These are phyloP conservation scores for Protomyces arabidopsidicola DNA, from an alignment of 1,139 yeast species.

Conservation along the genomic window DNA sequence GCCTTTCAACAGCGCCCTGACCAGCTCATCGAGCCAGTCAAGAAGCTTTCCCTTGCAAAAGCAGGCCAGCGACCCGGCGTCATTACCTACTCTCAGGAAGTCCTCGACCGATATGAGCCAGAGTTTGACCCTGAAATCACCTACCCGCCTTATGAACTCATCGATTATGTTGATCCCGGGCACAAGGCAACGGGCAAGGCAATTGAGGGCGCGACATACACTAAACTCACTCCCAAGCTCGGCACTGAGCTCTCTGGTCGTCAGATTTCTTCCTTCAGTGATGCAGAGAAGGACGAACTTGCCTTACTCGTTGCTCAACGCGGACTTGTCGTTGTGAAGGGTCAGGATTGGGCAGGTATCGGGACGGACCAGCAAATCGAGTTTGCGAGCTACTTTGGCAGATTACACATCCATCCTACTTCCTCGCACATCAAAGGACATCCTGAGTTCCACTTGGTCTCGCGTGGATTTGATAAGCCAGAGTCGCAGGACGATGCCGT, in stretches of 20 bases:
- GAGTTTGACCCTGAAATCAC: slow-evolving; percentile 11
- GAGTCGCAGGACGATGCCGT: not conserved
- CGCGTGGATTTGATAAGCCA: slow-evolving; percentile 30
- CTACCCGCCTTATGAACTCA: slow-evolving; percentile 8
- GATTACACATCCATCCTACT: slow-evolving; percentile 50
- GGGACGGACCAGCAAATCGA: slow-evolving; percentile 50
- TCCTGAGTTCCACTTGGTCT: slow-evolving; percentile 63
- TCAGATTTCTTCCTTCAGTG: slow-evolving; percentile 52
- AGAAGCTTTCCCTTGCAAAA: not conserved
- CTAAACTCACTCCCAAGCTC: slow-evolving; percentile 53
- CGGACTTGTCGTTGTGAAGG: slow-evolving; percentile 62
- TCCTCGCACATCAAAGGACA: slow-evolving; percentile 42
- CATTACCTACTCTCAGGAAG: slow-evolving; percentile 4
- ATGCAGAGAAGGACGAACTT: slow-evolving; percentile 57
- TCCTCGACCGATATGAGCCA: slow-evolving; percentile 15
- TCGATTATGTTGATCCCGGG: slow-evolving; percentile 21
- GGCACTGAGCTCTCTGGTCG: slow-evolving; percentile 61
- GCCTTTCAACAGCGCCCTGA: slow-evolving; percentile 7
- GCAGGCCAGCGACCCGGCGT: slow-evolving; percentile 3
- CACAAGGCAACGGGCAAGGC: slow-evolving; percentile 15
- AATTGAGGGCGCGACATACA: slow-evolving; percentile 7
- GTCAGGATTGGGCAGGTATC: slow-evolving; percentile 57
- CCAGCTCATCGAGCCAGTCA: not conserved
- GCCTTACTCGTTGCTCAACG: slow-evolving; percentile 61
- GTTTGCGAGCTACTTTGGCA: slow-evolving; percentile 54